Conservation (phyloP, 805 yeast genomes). For the Cyberlindnera mrakii region DNA sequence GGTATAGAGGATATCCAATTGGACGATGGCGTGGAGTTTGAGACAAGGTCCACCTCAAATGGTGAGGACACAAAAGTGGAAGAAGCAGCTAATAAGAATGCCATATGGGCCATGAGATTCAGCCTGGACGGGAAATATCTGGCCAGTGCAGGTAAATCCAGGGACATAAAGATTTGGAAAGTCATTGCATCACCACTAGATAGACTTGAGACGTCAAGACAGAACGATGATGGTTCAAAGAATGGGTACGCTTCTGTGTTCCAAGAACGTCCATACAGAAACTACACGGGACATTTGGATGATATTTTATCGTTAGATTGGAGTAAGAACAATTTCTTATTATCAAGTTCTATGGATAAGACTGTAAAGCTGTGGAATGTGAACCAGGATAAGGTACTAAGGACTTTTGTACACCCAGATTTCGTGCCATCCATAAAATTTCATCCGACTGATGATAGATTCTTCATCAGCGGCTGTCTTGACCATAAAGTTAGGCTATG, state of each 20-base stretch:
- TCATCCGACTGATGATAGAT: conserved; percentile 83
- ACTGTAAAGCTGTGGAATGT: conserved; percentile 84
- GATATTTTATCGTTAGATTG: conserved; percentile 77
- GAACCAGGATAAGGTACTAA: conserved; percentile 55
- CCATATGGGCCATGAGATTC: conserved; percentile 72
- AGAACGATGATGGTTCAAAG: conserved; percentile 6
- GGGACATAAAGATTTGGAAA: conserved; percentile 67
- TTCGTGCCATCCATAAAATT: conserved; percentile 76
- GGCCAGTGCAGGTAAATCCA: conserved; percentile 81
- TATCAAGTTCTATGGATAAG: conserved; percentile 79
- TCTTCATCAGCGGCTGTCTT: conserved; percentile 75
- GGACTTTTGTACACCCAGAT: conserved; percentile 67
- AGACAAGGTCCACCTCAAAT: not conserved
- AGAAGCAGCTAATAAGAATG: conserved; percentile 21
- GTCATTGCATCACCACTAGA: conserved; percentile 71
- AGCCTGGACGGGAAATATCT: conserved; percentile 74
- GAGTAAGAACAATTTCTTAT: conserved; percentile 79
- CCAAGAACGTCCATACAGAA: conserved; percentile 54
- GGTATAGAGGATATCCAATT: conserved; percentile 2
- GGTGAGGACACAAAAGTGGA: not conserved
- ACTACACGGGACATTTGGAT: conserved; percentile 60
- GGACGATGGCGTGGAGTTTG: conserved; percentile 1
- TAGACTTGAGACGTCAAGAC: conserved; percentile 25
- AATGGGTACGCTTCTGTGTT: conserved; percentile 68
- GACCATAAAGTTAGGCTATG: conserved; percentile 74